phyloP scores from a whole-genome alignment of 2,329 filamentous ascomycete genomes.

The Fusarium fujikuroi region DNA sequence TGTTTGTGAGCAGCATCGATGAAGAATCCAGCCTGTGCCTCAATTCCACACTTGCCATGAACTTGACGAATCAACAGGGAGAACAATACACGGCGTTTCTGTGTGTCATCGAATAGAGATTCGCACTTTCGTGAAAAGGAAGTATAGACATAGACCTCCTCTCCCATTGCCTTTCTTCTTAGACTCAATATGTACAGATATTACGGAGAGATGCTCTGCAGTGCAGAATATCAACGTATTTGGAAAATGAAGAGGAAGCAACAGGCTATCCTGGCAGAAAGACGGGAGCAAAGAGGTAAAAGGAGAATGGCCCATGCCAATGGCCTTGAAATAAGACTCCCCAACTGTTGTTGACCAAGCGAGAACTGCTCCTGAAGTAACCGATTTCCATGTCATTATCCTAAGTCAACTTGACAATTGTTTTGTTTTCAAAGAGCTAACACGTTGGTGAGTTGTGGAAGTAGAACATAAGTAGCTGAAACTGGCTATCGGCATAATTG shows the following conservation, averaged over 20 bases:
- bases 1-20: background rate
- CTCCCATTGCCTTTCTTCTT: background rate
- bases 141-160: background rate
- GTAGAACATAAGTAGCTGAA: background rate
- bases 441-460: background rate
- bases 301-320: background rate
- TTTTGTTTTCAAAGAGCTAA: background rate
- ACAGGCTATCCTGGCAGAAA: background rate
- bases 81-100: background rate
- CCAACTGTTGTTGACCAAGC: background rate
- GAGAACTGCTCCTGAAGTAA: background rate
- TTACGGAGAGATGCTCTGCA: background rate
- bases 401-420: background rate
- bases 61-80: background rate
- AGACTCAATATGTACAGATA: background rate
- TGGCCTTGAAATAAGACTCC: background rate
- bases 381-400: background rate
- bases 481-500: background rate
- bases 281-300: background rate
- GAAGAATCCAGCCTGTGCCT: background rate
- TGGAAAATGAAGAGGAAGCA: conserved; percentile 1
- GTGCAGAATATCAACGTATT: background rate
- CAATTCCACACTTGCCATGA: background rate
- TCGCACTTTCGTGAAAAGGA: background rate
- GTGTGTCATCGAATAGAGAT: background rate